A percentile compares a stretch with the other conserved stretches of the same genome.
These are phyloP conservation scores for Skeletonema potamos DNA, from an alignment of 108 stramenopile species.

Conservation along the genomic window DNA sequence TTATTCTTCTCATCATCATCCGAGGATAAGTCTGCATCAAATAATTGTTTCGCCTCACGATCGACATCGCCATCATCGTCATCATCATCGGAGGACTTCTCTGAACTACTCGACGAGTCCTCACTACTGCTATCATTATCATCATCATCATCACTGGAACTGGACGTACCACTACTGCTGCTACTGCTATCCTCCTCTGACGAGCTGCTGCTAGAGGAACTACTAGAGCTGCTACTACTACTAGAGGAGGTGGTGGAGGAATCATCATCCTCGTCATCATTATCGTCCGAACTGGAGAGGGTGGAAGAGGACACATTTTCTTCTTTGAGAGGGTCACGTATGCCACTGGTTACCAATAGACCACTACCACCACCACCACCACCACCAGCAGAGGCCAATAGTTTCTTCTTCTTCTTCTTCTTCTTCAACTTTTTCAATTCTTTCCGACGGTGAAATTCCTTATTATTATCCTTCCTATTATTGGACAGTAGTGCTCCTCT, in stretches of 20 bases:
- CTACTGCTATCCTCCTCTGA: neutral
- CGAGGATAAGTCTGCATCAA: constrained; percentile 46
- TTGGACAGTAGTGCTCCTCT: no score
- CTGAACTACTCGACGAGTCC: neutral
- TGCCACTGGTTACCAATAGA: constrained; percentile 3
- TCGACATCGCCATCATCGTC: constrained; percentile 37
- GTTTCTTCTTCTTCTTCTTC: neutral
- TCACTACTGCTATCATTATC: constrained; percentile 7
- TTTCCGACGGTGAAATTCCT: no score
- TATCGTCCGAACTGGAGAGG: neutral
- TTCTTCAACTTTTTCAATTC: neutral
- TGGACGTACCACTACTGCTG: neutral
- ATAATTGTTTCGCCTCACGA: constrained; percentile 46
- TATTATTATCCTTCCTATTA: no score
- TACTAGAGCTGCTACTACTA: constrained; percentile 1
- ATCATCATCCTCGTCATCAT: constrained; percentile 1
- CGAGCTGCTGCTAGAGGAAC: no score
- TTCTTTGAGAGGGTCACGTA: neutral
- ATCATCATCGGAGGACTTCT: constrained; percentile 13
- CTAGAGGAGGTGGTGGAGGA: neutral
- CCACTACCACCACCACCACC: neutral
- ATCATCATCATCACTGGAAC: neutral
- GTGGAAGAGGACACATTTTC: neutral
- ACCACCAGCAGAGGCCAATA: neutral
- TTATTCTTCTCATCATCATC: constrained; percentile 33